These are phyloP conservation scores for Schizosaccharomyces cryophilus DNA, from an alignment of 805 yeast species.

Conservation along the genomic window DNA sequence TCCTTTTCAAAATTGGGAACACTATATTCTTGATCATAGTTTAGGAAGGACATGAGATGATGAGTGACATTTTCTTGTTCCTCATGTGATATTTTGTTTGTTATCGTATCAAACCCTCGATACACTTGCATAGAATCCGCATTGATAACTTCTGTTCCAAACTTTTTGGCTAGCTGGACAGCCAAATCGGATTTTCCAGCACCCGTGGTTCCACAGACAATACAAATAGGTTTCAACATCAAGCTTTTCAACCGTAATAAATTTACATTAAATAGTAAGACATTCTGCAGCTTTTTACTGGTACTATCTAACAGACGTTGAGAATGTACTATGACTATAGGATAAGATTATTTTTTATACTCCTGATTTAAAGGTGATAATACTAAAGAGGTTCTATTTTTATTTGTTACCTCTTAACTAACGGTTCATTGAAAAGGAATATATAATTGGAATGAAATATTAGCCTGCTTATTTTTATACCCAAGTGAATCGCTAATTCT, in stretches of 20 bases:
- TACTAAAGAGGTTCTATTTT: too few relatives aligned
- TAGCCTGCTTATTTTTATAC: too few relatives aligned
- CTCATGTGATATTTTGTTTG: slow-evolving; percentile 71
- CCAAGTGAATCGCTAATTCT: too few relatives aligned
- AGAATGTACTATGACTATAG: too few relatives aligned
- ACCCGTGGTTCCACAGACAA: background rate
- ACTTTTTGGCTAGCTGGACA: slow-evolving; percentile 48
- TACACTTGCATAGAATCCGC: slow-evolving; percentile 97
- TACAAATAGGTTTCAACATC: background rate
- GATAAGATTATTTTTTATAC: too few relatives aligned
- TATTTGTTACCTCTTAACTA: too few relatives aligned
- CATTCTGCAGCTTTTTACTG: too few relatives aligned
- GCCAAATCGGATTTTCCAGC: slow-evolving; percentile 21
- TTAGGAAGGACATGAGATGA: slow-evolving; percentile 60
- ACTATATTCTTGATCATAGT: slow-evolving; percentile 40
- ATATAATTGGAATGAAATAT: too few relatives aligned
- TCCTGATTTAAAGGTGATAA: too few relatives aligned
- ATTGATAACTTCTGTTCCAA: slow-evolving; percentile 74
- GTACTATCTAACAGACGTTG: too few relatives aligned
- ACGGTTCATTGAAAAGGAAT: too few relatives aligned
- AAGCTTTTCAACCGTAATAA: background rate
- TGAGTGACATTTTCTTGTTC: slow-evolving; percentile 60
- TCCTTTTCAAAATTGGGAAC: slow-evolving; percentile 58
- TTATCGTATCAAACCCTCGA: slow-evolving; percentile 40
- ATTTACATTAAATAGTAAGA: background rate